Conservation (phyloP, 768 basidiomycete genomes). For the Piloderma croceum region DNA sequence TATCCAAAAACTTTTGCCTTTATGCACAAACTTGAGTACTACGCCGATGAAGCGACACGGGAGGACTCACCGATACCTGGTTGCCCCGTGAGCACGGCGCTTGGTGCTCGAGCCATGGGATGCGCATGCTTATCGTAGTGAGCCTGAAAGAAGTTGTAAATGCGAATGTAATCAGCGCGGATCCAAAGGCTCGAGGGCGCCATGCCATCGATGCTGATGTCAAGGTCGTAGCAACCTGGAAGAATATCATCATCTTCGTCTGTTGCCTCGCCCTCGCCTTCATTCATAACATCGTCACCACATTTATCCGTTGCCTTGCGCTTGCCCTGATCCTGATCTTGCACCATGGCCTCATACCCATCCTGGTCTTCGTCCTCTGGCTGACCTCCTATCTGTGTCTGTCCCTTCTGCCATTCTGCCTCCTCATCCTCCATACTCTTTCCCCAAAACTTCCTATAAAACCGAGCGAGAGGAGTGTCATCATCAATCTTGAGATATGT, state of each 20-base stretch:
- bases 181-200: conserved; percentile 7
- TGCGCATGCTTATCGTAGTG: background rate
- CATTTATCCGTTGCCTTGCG: too few species aligned
- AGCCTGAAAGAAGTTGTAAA: conserved; percentile 8
- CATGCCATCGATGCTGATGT: conserved; percentile 9
- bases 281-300: conserved; percentile 4
- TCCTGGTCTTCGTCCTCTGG: too few species aligned
- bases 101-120: too few species aligned
- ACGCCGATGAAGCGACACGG: too few species aligned
- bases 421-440: too few species aligned
- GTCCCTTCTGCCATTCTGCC: too few species aligned
- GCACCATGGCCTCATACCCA: conserved; percentile 7
- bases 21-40: too few species aligned
- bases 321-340: conserved; percentile 1
- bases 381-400: too few species aligned
- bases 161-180: conserved; percentile 13
- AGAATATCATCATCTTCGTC: conserved; percentile 9
- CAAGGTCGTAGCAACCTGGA: conserved; percentile 9
- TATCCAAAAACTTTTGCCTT: conserved; percentile 15
- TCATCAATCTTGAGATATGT: conserved; percentile 1
- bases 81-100: too few species aligned
- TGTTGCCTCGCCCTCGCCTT: conserved; percentile 4
- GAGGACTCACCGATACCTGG: too few species aligned
- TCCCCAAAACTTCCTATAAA: conserved; percentile 11
- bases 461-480: conserved; percentile 4